Evolutionary conservation across 441 rosid species (phyloP), one percentile per base, ranked within the genome.

Genomic region (Manihot esculenta): DNA sequence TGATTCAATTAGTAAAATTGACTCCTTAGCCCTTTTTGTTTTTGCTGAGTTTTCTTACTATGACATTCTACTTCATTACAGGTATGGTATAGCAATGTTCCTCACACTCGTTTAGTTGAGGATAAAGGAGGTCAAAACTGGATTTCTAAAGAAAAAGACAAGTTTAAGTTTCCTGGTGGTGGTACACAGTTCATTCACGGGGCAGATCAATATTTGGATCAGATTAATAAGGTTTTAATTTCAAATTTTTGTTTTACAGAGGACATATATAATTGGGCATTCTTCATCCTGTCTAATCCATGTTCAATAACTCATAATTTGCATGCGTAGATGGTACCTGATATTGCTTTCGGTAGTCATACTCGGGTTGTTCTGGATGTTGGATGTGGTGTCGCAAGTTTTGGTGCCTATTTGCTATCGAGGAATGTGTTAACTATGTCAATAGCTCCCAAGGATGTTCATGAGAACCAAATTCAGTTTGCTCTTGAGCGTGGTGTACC

Each of bases 111-210:
- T 24, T 78, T 96, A 66, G 99, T 87, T 74, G 96, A 93, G 70
- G 99, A 96, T 67, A 96, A 96, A 80, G 93, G 99, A 18, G 98
- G 98, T 68, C 99, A 96, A 76, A 96, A 96, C 78, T 96, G 99
- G 98, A 93, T 96, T 58, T 71, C 70, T 51, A 86, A 74, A 69
- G 84, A 65, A 38, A 91, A 96, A 66, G 85, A 91, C 74, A 96
- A 91, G 79, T 93, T 96, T 74, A 90, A 76, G 83, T 93, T 96
- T 83, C 97, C 99, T 50, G 98, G 98, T 44, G 99, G 99, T 69
- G 99, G 98, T 57, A 96, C 99, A 5, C 97, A 93, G 84, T 95
- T 93, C 82, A 96, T 96, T 73, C 99, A 93, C n/a, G 99, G 99
- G 30, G 98, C 97, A 66, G 87, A 93, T 79, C 72, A 87, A 23